A percentile compares a stretch with the other conserved stretches of the same genome.
Evolutionary conservation across 495 filamentous ascomycete genomes (phyloP).

Genomic region (Penicillium paradoxum): DNA sequence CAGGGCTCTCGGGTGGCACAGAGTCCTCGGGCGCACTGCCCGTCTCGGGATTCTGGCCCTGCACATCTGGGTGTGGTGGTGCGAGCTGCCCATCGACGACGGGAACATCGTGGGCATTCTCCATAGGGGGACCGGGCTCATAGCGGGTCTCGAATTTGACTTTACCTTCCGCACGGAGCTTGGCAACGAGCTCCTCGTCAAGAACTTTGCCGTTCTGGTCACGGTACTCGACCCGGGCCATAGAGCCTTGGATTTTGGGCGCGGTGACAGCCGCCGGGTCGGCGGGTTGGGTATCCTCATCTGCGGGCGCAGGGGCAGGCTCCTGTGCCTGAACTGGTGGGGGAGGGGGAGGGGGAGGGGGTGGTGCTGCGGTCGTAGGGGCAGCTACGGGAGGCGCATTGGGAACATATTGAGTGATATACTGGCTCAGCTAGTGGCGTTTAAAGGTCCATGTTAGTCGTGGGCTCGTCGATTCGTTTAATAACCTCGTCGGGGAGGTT

Average conservation of each 20-base stretch:
- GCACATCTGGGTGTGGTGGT: slow-evolving; percentile 78
- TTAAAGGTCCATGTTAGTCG: slow-evolving; percentile 22
- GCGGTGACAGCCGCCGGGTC: slow-evolving; percentile 43
- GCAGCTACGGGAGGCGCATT: slow-evolving; percentile 14
- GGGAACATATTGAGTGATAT: slow-evolving; percentile 31
- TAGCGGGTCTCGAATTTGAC: slow-evolving; percentile 92
- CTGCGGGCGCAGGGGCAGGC: slow-evolving; percentile 9
- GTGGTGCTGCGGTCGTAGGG: slow-evolving; percentile 21
- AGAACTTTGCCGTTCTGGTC: slow-evolving; percentile 91
- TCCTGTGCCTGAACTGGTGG: slow-evolving; percentile 14
- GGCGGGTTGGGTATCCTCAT: slow-evolving; percentile 16
- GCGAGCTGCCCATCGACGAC: slow-evolving; percentile 70
- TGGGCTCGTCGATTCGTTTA: slow-evolving; percentile 22
- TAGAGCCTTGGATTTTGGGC: slow-evolving; percentile 56
- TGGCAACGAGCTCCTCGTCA: slow-evolving; percentile 74
- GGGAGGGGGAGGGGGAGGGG: background rate
- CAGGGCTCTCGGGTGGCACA: slow-evolving; percentile 37
- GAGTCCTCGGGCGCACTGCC: slow-evolving; percentile 34
- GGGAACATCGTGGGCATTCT: slow-evolving; percentile 36
- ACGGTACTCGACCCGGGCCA: slow-evolving; percentile 89
- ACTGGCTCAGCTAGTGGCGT: slow-evolving; percentile 36
- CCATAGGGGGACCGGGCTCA: slow-evolving; percentile 72
- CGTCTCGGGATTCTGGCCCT: slow-evolving; percentile 68
- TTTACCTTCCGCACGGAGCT: slow-evolving; percentile 70
- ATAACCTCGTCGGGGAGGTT: slow-evolving; percentile 29